Evolutionary conservation across 176 grass and related monocot genomes (phyloP), one percentile per base, ranked within the genome.

Genomic region (Ensete ventricosum): DNA sequence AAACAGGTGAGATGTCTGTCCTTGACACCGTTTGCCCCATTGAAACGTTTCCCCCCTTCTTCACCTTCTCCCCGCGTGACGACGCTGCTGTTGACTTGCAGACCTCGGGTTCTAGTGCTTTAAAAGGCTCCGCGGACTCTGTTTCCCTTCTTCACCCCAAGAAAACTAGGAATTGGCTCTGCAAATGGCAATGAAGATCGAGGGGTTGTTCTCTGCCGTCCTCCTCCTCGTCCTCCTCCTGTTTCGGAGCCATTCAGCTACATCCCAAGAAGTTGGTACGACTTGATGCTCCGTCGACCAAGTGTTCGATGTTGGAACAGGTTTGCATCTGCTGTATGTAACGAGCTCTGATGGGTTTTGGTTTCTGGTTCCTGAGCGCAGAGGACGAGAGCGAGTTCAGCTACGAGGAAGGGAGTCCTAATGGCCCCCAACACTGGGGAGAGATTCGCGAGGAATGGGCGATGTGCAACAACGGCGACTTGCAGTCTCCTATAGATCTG

Each of bases 401-500:
- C 84, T 96, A 96, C 64, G 9, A 23, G 9, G n/a, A 1, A 2
- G 81, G 87, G 10, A 76, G 57, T 2, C 59, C 60, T 65, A 84
- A 85, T 8, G 87, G 93, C 9, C 93, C 93, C 11, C 73, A 86
- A 70, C 67, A 79, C 79, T 92, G 89, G 93, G 93, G 85, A 1
- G 11, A 67, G 13, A 74, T 96, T 26, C 91, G 86, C 78, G 0
- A 1, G 25, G 85, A 92, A 73, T 96, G 92, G 92, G 78, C 83
- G 0, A 25, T 2, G 0, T 96, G 93, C 75, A 81, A 87, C 60
- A 64, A 67, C 3, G 93, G 93, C 2, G 51, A 76, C 20, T 55
- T 81, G 79, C 93, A 96, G 81, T 96, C 93, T 2, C 93, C 93
- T 8, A 87, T 97, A 67, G 93, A 97, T 64, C 81, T 96, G 25